A percentile compares a stretch with the other conserved stretches of the same genome.
phyloP scores from a whole-genome alignment of 2,329 filamentous ascomycete species.

The Alternaria hordeiaustralica region DNA sequence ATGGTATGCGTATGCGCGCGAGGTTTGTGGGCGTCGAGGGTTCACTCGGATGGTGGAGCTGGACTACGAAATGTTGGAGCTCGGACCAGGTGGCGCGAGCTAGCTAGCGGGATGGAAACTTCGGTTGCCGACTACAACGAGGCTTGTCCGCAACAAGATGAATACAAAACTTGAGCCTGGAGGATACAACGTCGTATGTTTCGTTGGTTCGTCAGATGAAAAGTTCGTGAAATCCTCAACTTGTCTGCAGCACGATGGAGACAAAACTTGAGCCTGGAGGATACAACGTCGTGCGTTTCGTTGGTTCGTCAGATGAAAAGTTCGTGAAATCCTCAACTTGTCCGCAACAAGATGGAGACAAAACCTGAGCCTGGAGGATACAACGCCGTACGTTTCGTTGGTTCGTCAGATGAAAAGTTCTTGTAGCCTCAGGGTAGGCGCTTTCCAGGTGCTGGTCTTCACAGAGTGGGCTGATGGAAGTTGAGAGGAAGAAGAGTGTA shows the following conservation, averaged over 20 bases:
- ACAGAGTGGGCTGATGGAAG: neutral
- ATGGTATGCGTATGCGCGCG: neutral
- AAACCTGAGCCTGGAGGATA: neutral
- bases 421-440: neutral
- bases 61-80: slow-evolving; percentile 14
- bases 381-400: neutral
- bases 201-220: neutral
- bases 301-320: neutral
- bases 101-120: neutral
- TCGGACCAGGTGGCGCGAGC: slow-evolving; percentile 11
- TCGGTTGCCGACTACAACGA: neutral
- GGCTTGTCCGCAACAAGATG: neutral
- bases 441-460: neutral
- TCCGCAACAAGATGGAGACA: neutral
- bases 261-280: neutral
- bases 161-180: neutral
- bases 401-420: neutral
- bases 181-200: neutral
- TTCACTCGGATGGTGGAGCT: neutral
- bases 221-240: neutral
- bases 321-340: neutral
- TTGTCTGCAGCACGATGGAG: neutral
- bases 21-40: slow-evolving; percentile 1
- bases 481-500: neutral
- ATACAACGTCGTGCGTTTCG: neutral